Evolutionary conservation across 192 early-diverging fungal species (phyloP).

Genomic region (Blastocladiella britannica): DNA sequence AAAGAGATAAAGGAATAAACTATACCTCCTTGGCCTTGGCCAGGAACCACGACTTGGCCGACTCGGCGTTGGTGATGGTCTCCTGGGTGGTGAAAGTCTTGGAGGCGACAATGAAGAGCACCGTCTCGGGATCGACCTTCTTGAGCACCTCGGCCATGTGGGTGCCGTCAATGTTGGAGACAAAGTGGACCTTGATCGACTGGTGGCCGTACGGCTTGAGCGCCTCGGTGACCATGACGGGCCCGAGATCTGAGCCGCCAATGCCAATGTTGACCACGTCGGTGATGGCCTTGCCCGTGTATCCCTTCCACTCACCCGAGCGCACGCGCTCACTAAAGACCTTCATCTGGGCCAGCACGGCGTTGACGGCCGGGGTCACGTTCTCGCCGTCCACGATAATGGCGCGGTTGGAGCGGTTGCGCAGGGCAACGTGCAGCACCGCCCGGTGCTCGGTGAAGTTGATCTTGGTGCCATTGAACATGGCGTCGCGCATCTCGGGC

Average conservation of each 20-base stretch:
- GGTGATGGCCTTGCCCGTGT: conserved; percentile 80
- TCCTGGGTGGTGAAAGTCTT: conserved; percentile 99
- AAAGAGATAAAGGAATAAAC: not conserved
- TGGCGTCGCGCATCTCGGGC: conserved; percentile 67
- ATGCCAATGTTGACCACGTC: conserved; percentile 98
- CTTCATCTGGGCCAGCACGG: conserved; percentile 84
- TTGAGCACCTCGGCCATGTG: conserved; percentile 87
- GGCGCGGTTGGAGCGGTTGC: conserved; percentile 65
- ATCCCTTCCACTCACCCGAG: conserved; percentile 84
- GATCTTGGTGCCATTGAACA: conserved; percentile 89
- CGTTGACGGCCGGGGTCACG: conserved; percentile 87
- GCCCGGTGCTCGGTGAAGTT: conserved; percentile 94
- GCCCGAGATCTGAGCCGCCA: conserved; percentile 92
- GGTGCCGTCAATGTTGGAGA: conserved; percentile 95
- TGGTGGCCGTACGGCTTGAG: conserved; percentile 74
- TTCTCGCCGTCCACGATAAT: conserved; percentile 74
- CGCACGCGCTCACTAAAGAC: conserved; percentile 62
- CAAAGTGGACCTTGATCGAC: conserved; percentile 74
- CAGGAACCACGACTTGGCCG: conserved; percentile 88
- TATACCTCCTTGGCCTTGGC: conserved; percentile 57
- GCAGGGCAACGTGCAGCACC: conserved; percentile 84
- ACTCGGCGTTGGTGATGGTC: conserved; percentile 88
- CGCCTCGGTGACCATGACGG: conserved; percentile 98
- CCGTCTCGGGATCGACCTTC: conserved; percentile 60
- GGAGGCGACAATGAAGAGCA: conserved; percentile 85